Evolutionary conservation across 2,329 filamentous ascomycete genomes (phyloP).

Genomic region (Sporothrix sp.): DNA sequence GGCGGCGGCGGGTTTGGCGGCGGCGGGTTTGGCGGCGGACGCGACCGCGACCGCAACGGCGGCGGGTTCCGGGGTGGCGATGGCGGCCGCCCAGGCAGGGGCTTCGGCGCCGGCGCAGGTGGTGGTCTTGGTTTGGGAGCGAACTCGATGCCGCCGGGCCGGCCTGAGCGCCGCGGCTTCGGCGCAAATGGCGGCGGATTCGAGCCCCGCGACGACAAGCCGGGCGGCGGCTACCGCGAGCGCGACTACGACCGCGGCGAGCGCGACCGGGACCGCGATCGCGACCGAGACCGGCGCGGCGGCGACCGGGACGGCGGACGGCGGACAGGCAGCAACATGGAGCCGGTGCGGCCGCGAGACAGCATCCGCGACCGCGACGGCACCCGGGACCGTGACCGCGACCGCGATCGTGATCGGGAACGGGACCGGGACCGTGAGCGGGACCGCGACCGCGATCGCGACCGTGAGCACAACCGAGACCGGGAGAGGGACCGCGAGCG

Average conservation of each 20-base stretch:
- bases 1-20: constrained; percentile 27
- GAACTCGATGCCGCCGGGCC: no score
- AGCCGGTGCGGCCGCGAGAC: constrained; percentile 21
- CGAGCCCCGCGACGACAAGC: constrained; percentile 37
- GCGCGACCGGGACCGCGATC: constrained; percentile 36
- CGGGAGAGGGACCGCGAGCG: constrained; percentile 30
- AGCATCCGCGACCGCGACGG: constrained; percentile 1
- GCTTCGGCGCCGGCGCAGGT: neutral
- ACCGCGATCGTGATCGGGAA: no score
- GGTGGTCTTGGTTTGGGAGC: constrained; percentile 33
- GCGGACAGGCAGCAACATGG: constrained; percentile 22
- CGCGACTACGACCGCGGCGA: constrained; percentile 23
- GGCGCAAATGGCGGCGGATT: constrained; percentile 36
- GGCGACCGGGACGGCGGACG: constrained; percentile 28
- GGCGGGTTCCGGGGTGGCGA: constrained; percentile 34
- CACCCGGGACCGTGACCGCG: constrained; percentile 9
- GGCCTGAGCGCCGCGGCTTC: constrained; percentile 36
- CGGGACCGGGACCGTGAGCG: constrained; percentile 27
- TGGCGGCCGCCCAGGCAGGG: constrained; percentile 33
- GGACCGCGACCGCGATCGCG: neutral
- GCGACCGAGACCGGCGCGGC: constrained; percentile 34
- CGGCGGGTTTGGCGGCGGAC: constrained; percentile 43
- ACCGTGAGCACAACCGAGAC: no score
- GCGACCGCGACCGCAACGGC: constrained; percentile 23
- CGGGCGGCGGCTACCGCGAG: constrained; percentile 41